A percentile compares a stretch with the other conserved stretches of the same genome.
Evolutionary conservation across 2,329 filamentous ascomycete genomes (phyloP).

Genomic region (Colletotrichum sp.): DNA sequence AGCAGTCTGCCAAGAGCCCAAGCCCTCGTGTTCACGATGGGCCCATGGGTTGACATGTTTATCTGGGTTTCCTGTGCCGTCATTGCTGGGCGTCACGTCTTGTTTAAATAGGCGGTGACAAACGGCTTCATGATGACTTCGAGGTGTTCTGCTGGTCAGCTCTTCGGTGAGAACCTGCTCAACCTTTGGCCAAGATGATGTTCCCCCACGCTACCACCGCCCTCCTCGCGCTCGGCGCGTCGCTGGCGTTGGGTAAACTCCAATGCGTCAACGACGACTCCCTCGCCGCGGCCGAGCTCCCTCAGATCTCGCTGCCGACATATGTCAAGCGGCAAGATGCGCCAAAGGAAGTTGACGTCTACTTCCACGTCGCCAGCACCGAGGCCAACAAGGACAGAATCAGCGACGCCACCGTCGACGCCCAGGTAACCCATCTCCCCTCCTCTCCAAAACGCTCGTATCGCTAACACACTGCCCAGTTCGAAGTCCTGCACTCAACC

Average conservation of each 20-base stretch:
- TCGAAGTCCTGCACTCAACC: conserved; percentile 11
- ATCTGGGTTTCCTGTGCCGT: background rate
- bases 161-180: background rate
- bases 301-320: background rate
- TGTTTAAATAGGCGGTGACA: background rate
- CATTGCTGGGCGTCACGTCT: background rate
- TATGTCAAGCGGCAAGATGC: conserved; percentile 7
- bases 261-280: conserved; percentile 9
- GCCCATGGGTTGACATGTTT: background rate
- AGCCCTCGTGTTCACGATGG: conserved; percentile 11
- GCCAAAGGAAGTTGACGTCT: conserved; percentile 34
- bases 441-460: background rate
- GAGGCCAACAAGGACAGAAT: conserved; percentile 39
- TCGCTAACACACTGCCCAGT: background rate
- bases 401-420: background rate
- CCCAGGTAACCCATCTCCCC: background rate
- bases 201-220: background rate
- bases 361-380: conserved; percentile 57
- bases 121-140: background rate
- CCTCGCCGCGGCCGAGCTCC: background rate
- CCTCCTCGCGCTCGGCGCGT: background rate
- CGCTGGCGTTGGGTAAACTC: background rate
- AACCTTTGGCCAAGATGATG: background rate
- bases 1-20: background rate
- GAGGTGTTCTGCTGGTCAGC: background rate